Base-by-base conservation (phyloP, 805 yeast species). In the Candida ascalaphidarum region DNA sequence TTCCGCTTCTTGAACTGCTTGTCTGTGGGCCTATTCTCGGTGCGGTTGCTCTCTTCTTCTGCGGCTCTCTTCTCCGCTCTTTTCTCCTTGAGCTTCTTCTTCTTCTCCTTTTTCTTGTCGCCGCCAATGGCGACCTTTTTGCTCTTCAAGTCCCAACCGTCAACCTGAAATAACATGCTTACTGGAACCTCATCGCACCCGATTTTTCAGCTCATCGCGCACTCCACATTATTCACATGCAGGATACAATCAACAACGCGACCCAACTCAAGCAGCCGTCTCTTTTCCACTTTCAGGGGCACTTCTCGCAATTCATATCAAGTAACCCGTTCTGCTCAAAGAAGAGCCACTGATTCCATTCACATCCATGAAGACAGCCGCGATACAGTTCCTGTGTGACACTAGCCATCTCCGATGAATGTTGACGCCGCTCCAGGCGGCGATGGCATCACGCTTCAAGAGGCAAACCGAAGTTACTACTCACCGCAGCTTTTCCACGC, bases 121-220 rank as follows among this genome's bases (percentile, higher is more conserved):
- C 65, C 63, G 17, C 69, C 75, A 23, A 58, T 48, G 2, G 68
- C 74, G 10, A 81, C 73, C 23, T 54, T 46, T 24, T 68, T 62
- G 32, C 61, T 56, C 38, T 74, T 71, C 29, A 84, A 48, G 38
- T 77, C 68, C 95, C 95, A 84, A 11, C 94, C 95, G 29, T 76
- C 83, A 13, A 81, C 86, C 48, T 78, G 69, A 47, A 84, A 84
- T 36, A 84, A 62, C 18, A 82, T 23, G 15, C 17, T 15, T 14
- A 10, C 11, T 13, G 13, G 5, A 25, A 13, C 12, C n/a, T n/a
- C n/a, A n/a, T n/a, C n/a, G n/a, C n/a, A n/a, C n/a, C n/a, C n/a
- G n/a, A n/a, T n/a, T n/a, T n/a, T n/a, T n/a, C n/a, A n/a, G n/a
- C n/a, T n/a, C n/a, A n/a, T n/a, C n/a, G n/a, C n/a, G n/a, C n/a